A percentile compares a stretch with the other conserved stretches of the same genome.
Conservation (phyloP, 2,329 filamentous ascomycete species). For the Dactylellina haptotyla region DNA sequence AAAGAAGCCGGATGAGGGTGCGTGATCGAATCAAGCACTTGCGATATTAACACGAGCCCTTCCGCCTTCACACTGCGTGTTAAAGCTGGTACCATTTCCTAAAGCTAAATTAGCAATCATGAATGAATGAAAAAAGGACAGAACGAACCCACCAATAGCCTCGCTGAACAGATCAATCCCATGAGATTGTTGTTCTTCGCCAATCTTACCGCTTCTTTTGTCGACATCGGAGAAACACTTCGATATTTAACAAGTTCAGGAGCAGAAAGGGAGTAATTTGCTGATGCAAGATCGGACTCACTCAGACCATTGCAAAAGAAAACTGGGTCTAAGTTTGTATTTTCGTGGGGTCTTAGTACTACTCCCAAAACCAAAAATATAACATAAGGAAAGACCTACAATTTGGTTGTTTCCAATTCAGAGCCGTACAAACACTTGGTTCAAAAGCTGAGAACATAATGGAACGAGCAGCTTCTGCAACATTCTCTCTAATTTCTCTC, state of each 20-base stretch:
- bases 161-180: constrained; percentile 90
- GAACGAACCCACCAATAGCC: constrained; percentile 73
- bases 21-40: constrained; percentile 64
- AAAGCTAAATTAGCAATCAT: constrained; percentile 52
- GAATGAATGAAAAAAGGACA: neutral
- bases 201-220: constrained; percentile 93
- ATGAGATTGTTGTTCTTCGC: constrained; percentile 98
- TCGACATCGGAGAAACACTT: constrained; percentile 70
- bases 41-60: constrained; percentile 88
- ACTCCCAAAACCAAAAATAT: neutral
- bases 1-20: constrained; percentile 67
- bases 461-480: constrained; percentile 79
- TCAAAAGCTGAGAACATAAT: constrained; percentile 97
- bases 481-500: constrained; percentile 71
- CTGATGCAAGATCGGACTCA: constrained; percentile 61
- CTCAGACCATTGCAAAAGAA: constrained; percentile 94
- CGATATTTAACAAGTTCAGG: constrained; percentile 72
- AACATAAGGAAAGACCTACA: constrained; percentile 67
- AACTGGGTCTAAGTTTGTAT: constrained; percentile 74
- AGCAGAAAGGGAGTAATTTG: constrained; percentile 65
- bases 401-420: constrained; percentile 99
- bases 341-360: neutral
- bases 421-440: constrained; percentile 84
- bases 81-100: constrained; percentile 93
- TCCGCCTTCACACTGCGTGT: constrained; percentile 94